Base-by-base conservation (phyloP, 495 filamentous ascomycete species). In the Neurospora africana region DNA sequence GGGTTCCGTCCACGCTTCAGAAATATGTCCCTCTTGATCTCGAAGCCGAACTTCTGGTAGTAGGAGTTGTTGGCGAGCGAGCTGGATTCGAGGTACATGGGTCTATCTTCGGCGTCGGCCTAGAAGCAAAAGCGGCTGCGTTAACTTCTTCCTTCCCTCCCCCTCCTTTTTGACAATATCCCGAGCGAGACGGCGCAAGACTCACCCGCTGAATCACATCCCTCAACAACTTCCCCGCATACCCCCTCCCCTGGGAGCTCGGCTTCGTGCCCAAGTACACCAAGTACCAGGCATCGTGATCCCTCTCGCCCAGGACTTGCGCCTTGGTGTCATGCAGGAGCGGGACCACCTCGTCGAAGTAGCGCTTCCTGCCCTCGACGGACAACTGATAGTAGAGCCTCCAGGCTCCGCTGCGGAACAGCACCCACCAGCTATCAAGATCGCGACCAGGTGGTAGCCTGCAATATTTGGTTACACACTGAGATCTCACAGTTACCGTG, bases 381-480 rank as follows among this genome's bases (percentile, higher is more conserved):
- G 89, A 88, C 72, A 92, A 88, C 78, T 89, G 86, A 83, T 89
- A 93, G 79, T 87, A 85, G 69, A 93, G 84, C 72, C 87, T 82
- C 89, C 90, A 92, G 83, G 92, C 86, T 70, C 92, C 91, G 75
- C 85, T 88, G 72, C 91, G 89, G 72, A 93, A 78, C 77, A 89
- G 84, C 76, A 91, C 93, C 80, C 85, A 84, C 81, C 84, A 86
- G 79, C 89, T 88, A 82, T 93, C 91, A 82, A 92, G 89, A 77
- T 90, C 88, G 72, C 87, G 83, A 65, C 90, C 90, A 7, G 92
- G 92, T 15, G 91, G 91, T 86, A 93, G 88, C 92, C 91, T 94
- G 76, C 4, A 23, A 27, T 37, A 11, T 36, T 30, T 23, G 68
- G 21, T 43, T 23, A 69, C 35, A 36, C 68, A 40, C 38, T 40